Base-by-base conservation (phyloP, 2,329 filamentous ascomycete genomes). In the Colletotrichum spaethianum region DNA sequence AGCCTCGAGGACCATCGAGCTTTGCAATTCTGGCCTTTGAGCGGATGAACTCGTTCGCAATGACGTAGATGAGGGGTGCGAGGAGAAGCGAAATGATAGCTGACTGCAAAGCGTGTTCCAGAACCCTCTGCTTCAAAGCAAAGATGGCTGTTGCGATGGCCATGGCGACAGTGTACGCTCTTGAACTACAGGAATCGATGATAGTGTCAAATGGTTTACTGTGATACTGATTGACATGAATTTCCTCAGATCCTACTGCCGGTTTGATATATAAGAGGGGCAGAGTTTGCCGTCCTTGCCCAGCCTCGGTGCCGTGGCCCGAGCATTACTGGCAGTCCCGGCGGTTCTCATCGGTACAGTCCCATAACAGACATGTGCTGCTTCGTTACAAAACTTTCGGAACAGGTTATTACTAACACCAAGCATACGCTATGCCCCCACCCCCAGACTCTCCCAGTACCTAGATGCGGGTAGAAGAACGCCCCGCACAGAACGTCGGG, bases 21-120 rank as follows among this genome's bases (percentile, higher is more conserved):
- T 83, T 82, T 3, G 80, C 78, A 28, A 89, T 82, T 11, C 87
- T 83, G 16, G 82, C 84, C 69, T 79, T 78, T 65, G 75, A 73
- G 52, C 87, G 85, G 57, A 86, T 77, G n/a, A 87, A 78, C 72
- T 89, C 87, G 73, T 88, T 88, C 72, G 83, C 64, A 26, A 88
- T 71, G 63, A 89, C 73, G 76, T 88, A 88, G 59, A 85, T 69
- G 38, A 85, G 56, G 0, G 85, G 82, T 1, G 81, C 40, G 18
- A 69, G 31, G 20, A 72, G 65, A 16, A 69, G 28, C 12, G 50
- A 55, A 8, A 60, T 60, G 31, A 56, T 23, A 12, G 59, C 18
- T 1, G 76, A 76, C 42, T 78, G 74, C 20, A 74, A 64, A 2
- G 76, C 74, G 33, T 79, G 78, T 28, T 77, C 68, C 9, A 70